These are phyloP conservation scores for Terana coerulea DNA, from an alignment of 768 basidiomycete genomes.

Conservation along the genomic window DNA sequence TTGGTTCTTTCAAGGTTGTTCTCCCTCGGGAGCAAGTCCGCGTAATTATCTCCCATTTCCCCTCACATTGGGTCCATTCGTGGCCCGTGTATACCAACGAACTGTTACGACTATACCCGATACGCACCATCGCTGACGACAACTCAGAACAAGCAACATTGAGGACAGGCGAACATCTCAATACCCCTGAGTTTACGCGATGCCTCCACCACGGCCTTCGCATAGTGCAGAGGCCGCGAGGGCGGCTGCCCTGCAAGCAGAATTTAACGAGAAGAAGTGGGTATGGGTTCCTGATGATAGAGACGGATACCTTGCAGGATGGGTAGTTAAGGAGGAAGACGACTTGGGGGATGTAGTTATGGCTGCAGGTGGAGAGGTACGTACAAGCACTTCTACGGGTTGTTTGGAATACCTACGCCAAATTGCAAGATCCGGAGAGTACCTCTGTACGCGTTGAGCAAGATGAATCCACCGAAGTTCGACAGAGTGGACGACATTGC, in stretches of 20 bases:
- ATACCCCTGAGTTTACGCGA: constrained; percentile 9
- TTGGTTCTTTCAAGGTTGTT: too few species aligned
- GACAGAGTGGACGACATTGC: constrained; percentile 98
- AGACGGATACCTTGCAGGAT: constrained; percentile 92
- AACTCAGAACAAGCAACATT: too few species aligned
- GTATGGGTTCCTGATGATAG: constrained; percentile 94
- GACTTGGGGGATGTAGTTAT: constrained; percentile 82
- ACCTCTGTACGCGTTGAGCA: constrained; percentile 78
- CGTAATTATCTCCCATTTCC: not conserved
- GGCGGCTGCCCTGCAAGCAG: constrained; percentile 86
- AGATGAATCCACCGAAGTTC: constrained; percentile 99
- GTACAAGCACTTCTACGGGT: constrained; percentile 12
- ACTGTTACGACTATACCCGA: not conserved
- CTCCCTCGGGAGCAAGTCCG: constrained; percentile 7
- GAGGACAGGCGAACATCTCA: too few species aligned
- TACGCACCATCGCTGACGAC: too few species aligned
- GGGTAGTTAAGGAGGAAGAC: constrained; percentile 85
- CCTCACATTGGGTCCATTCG: not conserved
- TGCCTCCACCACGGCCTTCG: constrained; percentile 35
- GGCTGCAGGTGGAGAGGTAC: constrained; percentile 79
- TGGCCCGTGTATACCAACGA: not conserved
- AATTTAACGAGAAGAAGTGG: constrained; percentile 98
- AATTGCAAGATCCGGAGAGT: constrained; percentile 54
- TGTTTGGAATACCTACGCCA: constrained; percentile 26
- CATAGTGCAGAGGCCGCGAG: constrained; percentile 64